Percentiles rank a stretch among this genome's conserved stretches.
Evolutionary conservation across 2,329 filamentous ascomycete species (phyloP).

Genomic region (Pseudogymnoascus sp.): DNA sequence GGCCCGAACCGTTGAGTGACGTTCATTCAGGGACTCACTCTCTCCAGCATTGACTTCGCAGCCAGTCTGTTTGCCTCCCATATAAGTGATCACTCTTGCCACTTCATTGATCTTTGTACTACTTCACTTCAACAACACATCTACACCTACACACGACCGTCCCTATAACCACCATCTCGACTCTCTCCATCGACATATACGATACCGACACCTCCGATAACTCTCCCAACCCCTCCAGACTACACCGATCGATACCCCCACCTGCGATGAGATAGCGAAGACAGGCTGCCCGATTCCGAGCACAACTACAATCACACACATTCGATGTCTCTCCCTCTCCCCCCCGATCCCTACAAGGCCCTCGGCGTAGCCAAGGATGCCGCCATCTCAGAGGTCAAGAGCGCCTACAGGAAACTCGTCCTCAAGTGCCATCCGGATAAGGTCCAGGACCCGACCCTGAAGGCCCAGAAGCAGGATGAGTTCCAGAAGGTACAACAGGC

Average conservation of each 20-base stretch:
- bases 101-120: background rate
- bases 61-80: constrained; percentile 7
- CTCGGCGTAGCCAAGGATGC: constrained; percentile 68
- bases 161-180: background rate
- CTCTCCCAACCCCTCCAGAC: background rate
- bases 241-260: background rate
- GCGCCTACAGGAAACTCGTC: constrained; percentile 75
- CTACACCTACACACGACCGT: background rate
- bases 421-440: constrained; percentile 90
- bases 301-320: background rate
- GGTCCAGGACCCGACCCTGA: constrained; percentile 58
- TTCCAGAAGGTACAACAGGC: constrained; percentile 90
- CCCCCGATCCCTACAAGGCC: constrained; percentile 64
- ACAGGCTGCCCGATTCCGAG: constrained; percentile 1
- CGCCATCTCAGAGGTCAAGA: constrained; percentile 61
- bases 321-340: constrained; percentile 20
- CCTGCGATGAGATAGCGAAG: constrained; percentile 1
- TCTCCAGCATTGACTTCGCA: background rate
- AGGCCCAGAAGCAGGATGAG: constrained; percentile 71
- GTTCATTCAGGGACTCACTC: constrained; percentile 2
- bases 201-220: background rate
- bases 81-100: background rate
- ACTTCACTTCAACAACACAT: background rate
- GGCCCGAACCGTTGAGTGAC: constrained; percentile 6
- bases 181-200: background rate